Evolutionary conservation across 2,329 filamentous ascomycete genomes (phyloP).

Genomic region (Phaeosphaeriaceae sp.): DNA sequence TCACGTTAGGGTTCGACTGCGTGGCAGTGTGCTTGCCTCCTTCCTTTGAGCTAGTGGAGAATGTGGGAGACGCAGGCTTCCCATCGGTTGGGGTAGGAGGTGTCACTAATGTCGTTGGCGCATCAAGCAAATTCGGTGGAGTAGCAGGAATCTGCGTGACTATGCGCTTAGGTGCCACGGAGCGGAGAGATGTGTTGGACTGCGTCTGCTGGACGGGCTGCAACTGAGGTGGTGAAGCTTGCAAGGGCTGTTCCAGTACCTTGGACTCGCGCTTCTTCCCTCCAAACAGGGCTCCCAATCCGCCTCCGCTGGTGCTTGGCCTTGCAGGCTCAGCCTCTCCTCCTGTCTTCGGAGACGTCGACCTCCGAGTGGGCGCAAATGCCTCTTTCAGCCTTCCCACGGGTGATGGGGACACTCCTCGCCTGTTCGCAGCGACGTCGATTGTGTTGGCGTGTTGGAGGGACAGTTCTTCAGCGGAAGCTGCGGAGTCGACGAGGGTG

Average conservation of each 20-base stretch:
- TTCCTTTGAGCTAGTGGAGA: slow-evolving; percentile 33
- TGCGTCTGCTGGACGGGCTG: slow-evolving; percentile 41
- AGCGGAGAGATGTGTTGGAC: slow-evolving; percentile 33
- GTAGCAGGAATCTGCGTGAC: slow-evolving; percentile 51
- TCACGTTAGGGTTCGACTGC: slow-evolving; percentile 58
- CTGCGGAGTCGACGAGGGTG: slow-evolving; percentile 40
- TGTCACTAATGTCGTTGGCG: slow-evolving; percentile 66
- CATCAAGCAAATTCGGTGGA: slow-evolving; percentile 50
- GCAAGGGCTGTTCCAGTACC: slow-evolving; percentile 35
- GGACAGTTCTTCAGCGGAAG: slow-evolving; percentile 35
- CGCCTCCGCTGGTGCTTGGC: slow-evolving; percentile 50
- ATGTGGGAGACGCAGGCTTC: slow-evolving; percentile 43
- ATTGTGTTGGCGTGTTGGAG: slow-evolving; percentile 42
- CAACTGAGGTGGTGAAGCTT: slow-evolving; percentile 40
- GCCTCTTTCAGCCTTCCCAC: slow-evolving; percentile 75
- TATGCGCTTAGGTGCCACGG: slow-evolving; percentile 40
- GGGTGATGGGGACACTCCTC: slow-evolving; percentile 76
- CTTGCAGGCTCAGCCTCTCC: slow-evolving; percentile 48
- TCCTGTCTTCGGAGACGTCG: slow-evolving; percentile 37
- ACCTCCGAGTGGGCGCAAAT: slow-evolving; percentile 58
- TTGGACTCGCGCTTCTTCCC: slow-evolving; percentile 43
- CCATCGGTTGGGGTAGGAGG: slow-evolving; percentile 67
- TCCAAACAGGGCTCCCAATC: slow-evolving; percentile 53
- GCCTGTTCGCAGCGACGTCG: slow-evolving; percentile 51
- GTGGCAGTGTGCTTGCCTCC: slow-evolving; percentile 35